Evolutionary conservation across 1,284 basidiomycete genomes (phyloP), one percentile per base, ranked within the genome.

Genomic region (Mycosarcoma mackinlayi): DNA sequence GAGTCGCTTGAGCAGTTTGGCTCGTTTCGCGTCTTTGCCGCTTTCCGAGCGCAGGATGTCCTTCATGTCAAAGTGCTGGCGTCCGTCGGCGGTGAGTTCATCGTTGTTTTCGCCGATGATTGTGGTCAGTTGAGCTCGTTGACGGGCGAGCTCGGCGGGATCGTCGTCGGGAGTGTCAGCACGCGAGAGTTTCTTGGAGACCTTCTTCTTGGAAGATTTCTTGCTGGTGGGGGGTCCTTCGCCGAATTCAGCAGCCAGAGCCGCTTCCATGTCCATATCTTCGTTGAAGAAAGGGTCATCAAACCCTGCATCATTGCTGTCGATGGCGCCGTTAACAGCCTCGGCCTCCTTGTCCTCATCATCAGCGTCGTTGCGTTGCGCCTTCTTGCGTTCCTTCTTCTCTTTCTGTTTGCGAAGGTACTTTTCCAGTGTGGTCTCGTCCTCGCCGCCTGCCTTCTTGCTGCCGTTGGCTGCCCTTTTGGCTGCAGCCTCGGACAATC

Each of bases 1-100:
- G 8, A 72, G 68, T 27, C 73, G 57, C 27, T 64, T 58, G 42
- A 66, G 67, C 33, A 71, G 50, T 53, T 73, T 75, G 33, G 51
- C 58, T 13, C 71, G 63, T 48, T 73, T 84, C 85, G 86, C 39
- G 11, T 73, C 66, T 45, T 69, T 73, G 7, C 83, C 83, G 82
- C 91, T 93, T 84, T 97, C 95, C 0, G 90, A 88, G 79, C 91
- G 92, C 51, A 98, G 83, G 31, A 97, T 89, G 33, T 93, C 89
- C 78, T 92, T 91, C 87, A 98, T 90, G 78, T 93, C 89, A 83
- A 98, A 98, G 83, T 98, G 94, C 6, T 88, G 74, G 3, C 68
- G 59, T 5, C 76, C 76, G 23, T 62, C 66, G 11, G 39, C 46
- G 21, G 69, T 72, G 30, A 62, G 34, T 37, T 80, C 78, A 46